Evolutionary conservation across 805 yeast genomes (phyloP).

Genomic region (Kluyveromyces lactis): DNA sequence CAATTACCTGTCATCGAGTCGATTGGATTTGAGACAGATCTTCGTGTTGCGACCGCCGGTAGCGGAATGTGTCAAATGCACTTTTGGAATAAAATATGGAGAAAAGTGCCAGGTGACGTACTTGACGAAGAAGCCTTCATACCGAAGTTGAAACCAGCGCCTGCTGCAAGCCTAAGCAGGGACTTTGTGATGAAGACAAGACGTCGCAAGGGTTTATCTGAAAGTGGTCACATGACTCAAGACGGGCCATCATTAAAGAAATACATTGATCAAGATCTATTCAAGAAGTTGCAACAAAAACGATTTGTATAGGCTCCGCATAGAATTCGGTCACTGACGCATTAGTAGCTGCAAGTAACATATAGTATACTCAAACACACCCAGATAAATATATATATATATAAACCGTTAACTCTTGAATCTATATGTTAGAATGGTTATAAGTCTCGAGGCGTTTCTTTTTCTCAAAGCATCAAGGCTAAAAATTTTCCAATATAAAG

Average conservation of each 20-base stretch:
- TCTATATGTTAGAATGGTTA: too few species aligned
- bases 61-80: constrained; percentile 61
- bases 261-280: constrained; percentile 57
- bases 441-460: neutral
- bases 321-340: too few species aligned
- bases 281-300: constrained; percentile 41
- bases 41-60: constrained; percentile 70
- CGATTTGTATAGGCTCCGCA: constrained; percentile 31
- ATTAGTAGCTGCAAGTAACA: too few species aligned
- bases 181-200: constrained; percentile 88
- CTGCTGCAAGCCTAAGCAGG: constrained; percentile 60
- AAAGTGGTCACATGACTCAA: constrained; percentile 36
- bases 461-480: neutral
- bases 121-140: constrained; percentile 55
- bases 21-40: constrained; percentile 80
- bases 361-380: too few species aligned
- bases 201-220: constrained; percentile 74
- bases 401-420: too few species aligned
- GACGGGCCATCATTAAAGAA: constrained; percentile 40
- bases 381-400: too few species aligned
- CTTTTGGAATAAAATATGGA: constrained; percentile 57
- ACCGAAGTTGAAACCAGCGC: constrained; percentile 71
- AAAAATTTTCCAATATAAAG: constrained; percentile 8
- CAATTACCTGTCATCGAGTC: constrained; percentile 84
- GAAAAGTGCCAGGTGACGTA: constrained; percentile 85